phyloP scores from a whole-genome alignment of 1,284 basidiomycete genomes.

The Cryptococcus neoformans region DNA sequence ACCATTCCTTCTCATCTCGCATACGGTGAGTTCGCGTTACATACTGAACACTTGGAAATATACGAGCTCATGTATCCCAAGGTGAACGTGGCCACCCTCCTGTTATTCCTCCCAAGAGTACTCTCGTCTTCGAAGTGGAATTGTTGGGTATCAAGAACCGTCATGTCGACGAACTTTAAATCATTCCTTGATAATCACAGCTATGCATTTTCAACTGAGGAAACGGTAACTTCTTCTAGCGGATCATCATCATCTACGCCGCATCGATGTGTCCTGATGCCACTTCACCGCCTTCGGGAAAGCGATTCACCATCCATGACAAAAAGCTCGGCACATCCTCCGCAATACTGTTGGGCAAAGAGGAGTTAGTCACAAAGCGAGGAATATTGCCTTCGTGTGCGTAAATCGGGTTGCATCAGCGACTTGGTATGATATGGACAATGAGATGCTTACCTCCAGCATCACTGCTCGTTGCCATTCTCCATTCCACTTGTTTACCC shows the following conservation, averaged over 20 bases:
- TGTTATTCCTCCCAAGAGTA: slow-evolving; percentile 77
- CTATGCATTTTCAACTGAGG: not conserved
- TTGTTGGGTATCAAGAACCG: slow-evolving; percentile 59
- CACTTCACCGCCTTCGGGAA: slow-evolving; percentile 22
- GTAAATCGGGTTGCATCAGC: not conserved
- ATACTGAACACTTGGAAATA: not conserved
- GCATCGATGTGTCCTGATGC: slow-evolving; percentile 7
- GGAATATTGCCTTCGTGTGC: slow-evolving; percentile 37
- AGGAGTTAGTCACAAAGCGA: slow-evolving; percentile 41
- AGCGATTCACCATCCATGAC: slow-evolving; percentile 36
- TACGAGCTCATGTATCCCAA: slow-evolving; percentile 3
- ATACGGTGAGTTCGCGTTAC: slow-evolving; percentile 62
- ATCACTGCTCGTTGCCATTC: slow-evolving; percentile 46
- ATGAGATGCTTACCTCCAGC: slow-evolving; percentile 37
- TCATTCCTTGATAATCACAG: not conserved
- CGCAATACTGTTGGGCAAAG: slow-evolving; percentile 39
- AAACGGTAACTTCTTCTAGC: no score
- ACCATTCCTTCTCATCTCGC: slow-evolving; percentile 74
- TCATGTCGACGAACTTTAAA: slow-evolving; percentile 36
- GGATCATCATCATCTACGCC: not conserved
- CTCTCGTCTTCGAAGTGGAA: slow-evolving; percentile 86
- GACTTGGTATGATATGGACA: not conserved
- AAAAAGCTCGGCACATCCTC: slow-evolving; percentile 48
- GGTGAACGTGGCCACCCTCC: slow-evolving; percentile 57
- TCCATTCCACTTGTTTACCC: slow-evolving; percentile 41